These are phyloP conservation scores for Hyaloscypha variabilis DNA, from an alignment of 495 filamentous ascomycete species.

Conservation along the genomic window DNA sequence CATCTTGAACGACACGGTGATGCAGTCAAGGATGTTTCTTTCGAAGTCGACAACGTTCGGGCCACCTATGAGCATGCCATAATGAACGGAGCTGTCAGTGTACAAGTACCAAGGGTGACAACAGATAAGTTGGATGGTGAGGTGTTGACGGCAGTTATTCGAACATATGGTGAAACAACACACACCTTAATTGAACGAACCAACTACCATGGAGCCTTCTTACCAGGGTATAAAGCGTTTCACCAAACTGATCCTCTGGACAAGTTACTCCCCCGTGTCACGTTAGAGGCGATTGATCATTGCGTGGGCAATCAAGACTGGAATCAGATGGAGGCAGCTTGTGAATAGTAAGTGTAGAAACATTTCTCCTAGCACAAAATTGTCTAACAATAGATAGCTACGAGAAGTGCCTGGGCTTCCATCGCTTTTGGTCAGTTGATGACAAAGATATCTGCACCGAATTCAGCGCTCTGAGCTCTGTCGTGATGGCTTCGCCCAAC, in stretches of 20 bases:
- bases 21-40: constrained; percentile 88
- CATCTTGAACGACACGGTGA: constrained; percentile 86
- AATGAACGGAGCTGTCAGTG: constrained; percentile 63
- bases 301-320: constrained; percentile 95
- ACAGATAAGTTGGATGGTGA: constrained; percentile 52
- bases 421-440: constrained; percentile 93
- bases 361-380: too few relatives aligned
- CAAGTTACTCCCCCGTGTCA: constrained; percentile 63
- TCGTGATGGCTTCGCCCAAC: constrained; percentile 87
- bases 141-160: constrained; percentile 72
- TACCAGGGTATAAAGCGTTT: constrained; percentile 73
- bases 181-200: constrained; percentile 78
- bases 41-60: constrained; percentile 83
- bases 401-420: constrained; percentile 51
- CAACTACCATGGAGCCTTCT: constrained; percentile 70
- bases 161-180: constrained; percentile 90
- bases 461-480: constrained; percentile 78
- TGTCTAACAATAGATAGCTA: too few relatives aligned
- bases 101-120: constrained; percentile 57
- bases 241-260: constrained; percentile 40
- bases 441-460: constrained; percentile 87
- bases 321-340: constrained; percentile 81
- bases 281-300: constrained; percentile 78
- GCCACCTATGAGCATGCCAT: constrained; percentile 73
- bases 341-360: constrained; percentile 87